These are phyloP conservation scores for Vigna reflexopilosa DNA, from an alignment of 306 rosid genomes.

Conservation along the genomic window DNA sequence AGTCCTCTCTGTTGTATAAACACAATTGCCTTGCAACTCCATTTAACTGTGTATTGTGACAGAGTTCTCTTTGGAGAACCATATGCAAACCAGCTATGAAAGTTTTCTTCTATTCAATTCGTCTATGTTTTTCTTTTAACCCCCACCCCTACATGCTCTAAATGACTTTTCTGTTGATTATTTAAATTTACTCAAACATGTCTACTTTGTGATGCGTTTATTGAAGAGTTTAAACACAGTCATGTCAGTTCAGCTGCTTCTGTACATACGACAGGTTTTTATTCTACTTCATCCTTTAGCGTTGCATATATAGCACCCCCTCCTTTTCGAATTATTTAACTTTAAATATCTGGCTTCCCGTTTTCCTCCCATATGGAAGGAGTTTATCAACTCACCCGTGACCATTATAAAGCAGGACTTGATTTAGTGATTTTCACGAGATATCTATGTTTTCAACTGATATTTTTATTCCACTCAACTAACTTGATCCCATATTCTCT, in stretches of 20 bases:
- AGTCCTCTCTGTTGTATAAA: background rate
- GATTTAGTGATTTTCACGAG: constrained; percentile 1
- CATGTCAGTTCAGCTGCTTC: background rate
- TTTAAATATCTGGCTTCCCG: background rate
- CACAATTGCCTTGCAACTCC: background rate
- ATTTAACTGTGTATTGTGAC: background rate
- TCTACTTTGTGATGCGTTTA: background rate
- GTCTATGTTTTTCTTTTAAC: background rate
- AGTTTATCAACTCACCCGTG: background rate
- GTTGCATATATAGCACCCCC: background rate
- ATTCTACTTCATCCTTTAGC: background rate
- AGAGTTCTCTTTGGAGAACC: constrained; percentile 5
- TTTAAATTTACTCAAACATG: background rate
- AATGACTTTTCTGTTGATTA: background rate
- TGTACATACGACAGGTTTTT: background rate
- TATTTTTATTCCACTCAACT: constrained; percentile 7
- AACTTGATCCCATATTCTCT: background rate
- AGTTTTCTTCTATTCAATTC: background rate
- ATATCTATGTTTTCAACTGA: constrained; percentile 5
- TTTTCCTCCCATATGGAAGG: background rate
- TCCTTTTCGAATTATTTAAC: background rate
- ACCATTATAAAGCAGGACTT: background rate
- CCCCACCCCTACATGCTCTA: background rate
- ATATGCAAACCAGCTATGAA: background rate
- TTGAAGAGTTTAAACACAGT: background rate